Evolutionary conservation across 108 stramenopile genomes (phyloP).

Genomic region (Phaeodactylum tricornutum): DNA sequence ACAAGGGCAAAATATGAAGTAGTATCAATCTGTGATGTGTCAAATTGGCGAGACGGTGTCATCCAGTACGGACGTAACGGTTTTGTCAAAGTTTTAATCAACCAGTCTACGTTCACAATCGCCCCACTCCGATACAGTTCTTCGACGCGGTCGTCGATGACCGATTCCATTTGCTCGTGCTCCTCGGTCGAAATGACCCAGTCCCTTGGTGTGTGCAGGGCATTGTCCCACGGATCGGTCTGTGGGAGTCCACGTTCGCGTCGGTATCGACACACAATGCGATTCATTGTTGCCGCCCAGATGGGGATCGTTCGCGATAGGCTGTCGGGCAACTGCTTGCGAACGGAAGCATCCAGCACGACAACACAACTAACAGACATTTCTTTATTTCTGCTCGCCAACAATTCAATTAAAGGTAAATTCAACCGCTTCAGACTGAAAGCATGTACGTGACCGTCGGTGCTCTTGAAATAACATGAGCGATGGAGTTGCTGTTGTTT

Average conservation of each 20-base stretch:
- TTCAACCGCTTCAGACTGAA: conserved; percentile 61
- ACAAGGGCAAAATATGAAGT: conserved; percentile 25
- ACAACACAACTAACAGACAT: conserved; percentile 25
- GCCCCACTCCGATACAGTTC: conserved; percentile 37
- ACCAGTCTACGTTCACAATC: conserved; percentile 35
- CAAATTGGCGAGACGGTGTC: too few species aligned
- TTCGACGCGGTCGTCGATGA: conserved; percentile 46
- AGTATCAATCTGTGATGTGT: conserved; percentile 27
- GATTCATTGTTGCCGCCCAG: conserved; percentile 65
- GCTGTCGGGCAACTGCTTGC: conserved; percentile 55
- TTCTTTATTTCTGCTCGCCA: conserved; percentile 15
- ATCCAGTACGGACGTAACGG: conserved; percentile 30
- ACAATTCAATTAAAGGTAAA: conserved; percentile 30
- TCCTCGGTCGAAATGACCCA: conserved; percentile 41
- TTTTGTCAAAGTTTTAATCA: conserved; percentile 11
- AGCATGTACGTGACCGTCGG: conserved; percentile 56
- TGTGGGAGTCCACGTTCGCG: conserved; percentile 7
- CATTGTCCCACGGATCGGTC: conserved; percentile 23
- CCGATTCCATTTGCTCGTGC: conserved; percentile 19
- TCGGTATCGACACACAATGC: conserved; percentile 31
- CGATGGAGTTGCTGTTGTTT: too few species aligned
- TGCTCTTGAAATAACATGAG: conserved; percentile 62
- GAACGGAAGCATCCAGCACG: conserved; percentile 62
- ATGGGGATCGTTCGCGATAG: conserved; percentile 69
- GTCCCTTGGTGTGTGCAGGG: conserved; percentile 41